Base-by-base conservation (phyloP, 345 rosid genomes). In the Geranium rotundifolium region DNA sequence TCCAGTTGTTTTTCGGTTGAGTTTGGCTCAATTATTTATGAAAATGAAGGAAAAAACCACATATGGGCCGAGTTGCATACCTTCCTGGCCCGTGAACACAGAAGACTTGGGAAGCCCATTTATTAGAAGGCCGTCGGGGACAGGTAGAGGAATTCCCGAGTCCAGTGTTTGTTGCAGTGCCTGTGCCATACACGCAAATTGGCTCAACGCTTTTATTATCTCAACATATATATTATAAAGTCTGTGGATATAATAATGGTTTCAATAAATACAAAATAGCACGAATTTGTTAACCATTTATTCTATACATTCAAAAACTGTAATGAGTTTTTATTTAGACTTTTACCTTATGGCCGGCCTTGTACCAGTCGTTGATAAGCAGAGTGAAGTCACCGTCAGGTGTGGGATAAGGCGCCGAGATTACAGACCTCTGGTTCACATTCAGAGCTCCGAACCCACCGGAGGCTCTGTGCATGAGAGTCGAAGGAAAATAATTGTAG, bases 321-420 rank as follows among this genome's bases (percentile, higher is more conserved):
- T 23, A 2, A 23, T 23, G 27, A 23, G 27, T 23, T 23, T 23
- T 23, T 23, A 19, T 30, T 46, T 19, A 20, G 19, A 17, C 0
- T 14, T 29, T 65, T 37, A 78, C 80, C 77, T 65, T 67, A 73
- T 75, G 82, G 71, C 56, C 52, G 17, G 75, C 34, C 69, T 63
- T 75, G 71, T 79, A 82, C 95, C 95, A 85, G 69, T 88, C 91
- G 52, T 78, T 78, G 19, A 80, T 70, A 6, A 88, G 87, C 23
- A 88, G 59, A 37, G 91, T 82, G 77, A 76, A 85, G 41, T 88
- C 91, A 2, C 85, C 91, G 29, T 63, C 84, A 10, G 85, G 81
- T 57, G 4, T 31, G 1, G 76, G 57, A 41, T 77, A 88, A 18
- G 95, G 95, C 60, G 79, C 77, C 13, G 95, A 73, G 54, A 88